phyloP scores from a whole-genome alignment of 1,139 yeast genomes.

The Taiozyma onychis region DNA sequence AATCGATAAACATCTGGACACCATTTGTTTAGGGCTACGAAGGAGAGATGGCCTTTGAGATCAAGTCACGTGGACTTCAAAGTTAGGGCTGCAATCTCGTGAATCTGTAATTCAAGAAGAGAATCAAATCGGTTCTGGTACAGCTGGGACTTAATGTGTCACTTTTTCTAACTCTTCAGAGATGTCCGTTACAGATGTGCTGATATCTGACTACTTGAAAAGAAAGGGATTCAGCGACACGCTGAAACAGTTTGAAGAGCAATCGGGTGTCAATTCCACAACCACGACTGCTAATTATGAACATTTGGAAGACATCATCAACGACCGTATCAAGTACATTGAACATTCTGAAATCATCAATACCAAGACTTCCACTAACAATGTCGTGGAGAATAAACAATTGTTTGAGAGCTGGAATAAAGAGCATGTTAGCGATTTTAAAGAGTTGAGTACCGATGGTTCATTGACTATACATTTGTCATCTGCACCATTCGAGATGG shows the following conservation, averaged over 20 bases:
- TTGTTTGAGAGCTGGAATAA: conserved; percentile 8
- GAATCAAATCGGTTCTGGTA: too few species aligned
- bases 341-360: conserved; percentile 12
- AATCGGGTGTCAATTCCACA: conserved; percentile 35
- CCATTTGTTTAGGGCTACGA: background rate
- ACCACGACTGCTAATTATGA: conserved; percentile 30
- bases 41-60: background rate
- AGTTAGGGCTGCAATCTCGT: background rate
- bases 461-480: conserved; percentile 17
- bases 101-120: too few species aligned
- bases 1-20: background rate
- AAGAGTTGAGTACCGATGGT: background rate
- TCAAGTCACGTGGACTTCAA: background rate
- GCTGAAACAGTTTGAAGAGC: conserved; percentile 41
- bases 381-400: conserved; percentile 8
- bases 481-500: conserved; percentile 3
- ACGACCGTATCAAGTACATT: conserved; percentile 42
- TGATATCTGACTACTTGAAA: conserved; percentile 53
- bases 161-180: background rate
- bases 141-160: background rate
- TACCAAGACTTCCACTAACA: background rate
- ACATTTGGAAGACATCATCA: conserved; percentile 42
- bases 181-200: conserved; percentile 23
- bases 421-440: background rate
- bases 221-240: conserved; percentile 42